phyloP scores from a whole-genome alignment of 73 alveolate species.

The Paramecium pentaurelia region DNA sequence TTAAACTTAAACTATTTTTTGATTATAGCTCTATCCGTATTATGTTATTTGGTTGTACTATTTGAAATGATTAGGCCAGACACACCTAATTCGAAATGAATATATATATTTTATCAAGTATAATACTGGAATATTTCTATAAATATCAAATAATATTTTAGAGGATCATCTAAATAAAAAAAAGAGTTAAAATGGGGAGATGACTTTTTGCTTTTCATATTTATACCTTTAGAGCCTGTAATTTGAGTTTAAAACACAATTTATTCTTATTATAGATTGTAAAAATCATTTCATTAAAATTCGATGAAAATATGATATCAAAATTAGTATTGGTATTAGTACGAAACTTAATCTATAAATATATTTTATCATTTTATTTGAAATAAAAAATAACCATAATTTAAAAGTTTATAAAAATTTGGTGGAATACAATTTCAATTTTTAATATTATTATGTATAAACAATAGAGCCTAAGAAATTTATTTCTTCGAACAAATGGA shows the following conservation, averaged over 20 bases:
- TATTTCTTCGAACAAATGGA: conserved; percentile 8
- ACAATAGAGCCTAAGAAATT: background rate
- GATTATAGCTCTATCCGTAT: background rate
- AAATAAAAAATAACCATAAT: background rate
- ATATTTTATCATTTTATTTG: background rate
- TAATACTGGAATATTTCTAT: background rate
- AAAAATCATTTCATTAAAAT: no score
- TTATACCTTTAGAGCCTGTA: no score
- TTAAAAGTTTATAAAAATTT: background rate
- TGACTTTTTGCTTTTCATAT: no score
- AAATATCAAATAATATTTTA: background rate
- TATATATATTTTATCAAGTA: background rate
- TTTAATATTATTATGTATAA: background rate
- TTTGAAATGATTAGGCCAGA: background rate
- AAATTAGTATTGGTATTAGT: no score
- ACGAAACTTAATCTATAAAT: background rate
- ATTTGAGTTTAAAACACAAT: no score
- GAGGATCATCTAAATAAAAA: no score
- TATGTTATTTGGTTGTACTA: background rate
- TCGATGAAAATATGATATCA: no score
- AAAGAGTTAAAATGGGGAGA: no score
- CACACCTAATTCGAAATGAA: background rate
- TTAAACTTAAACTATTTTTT: background rate
- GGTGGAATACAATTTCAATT: background rate
- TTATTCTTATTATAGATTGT: no score